These are phyloP conservation scores for Xerocomellus dryophilus DNA, from an alignment of 768 basidiomycete genomes.

Conservation along the genomic window DNA sequence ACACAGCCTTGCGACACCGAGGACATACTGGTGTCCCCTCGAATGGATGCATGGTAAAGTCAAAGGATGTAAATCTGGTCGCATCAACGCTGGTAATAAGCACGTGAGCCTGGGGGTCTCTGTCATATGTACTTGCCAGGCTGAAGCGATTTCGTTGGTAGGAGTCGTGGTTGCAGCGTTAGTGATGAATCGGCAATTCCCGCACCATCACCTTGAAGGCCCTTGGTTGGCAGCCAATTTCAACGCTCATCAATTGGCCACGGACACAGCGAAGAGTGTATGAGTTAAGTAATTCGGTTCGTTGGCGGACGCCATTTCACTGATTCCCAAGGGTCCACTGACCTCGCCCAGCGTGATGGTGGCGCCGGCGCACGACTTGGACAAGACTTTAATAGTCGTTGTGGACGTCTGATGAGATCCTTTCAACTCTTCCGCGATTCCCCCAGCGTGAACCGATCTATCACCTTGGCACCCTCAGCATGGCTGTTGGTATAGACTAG, in stretches of 20 bases:
- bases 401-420: background rate
- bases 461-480: background rate
- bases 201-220: background rate
- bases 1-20: constrained; percentile 71
- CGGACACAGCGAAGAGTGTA: background rate
- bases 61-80: background rate
- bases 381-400: background rate
- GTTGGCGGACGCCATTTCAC: background rate
- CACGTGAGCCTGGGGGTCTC: background rate
- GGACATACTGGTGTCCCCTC: constrained; percentile 72
- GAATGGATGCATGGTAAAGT: constrained; percentile 62
- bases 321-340: background rate
- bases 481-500: background rate
- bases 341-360: background rate
- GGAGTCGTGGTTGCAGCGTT: background rate
- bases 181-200: constrained; percentile 15
- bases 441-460: too few relatives aligned
- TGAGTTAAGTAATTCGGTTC: background rate
- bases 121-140: constrained; percentile 11
- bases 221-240: background rate
- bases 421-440: background rate
- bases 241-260: background rate
- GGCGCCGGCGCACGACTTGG: constrained; percentile 1
- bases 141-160: background rate
- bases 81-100: constrained; percentile 4